Evolutionary conservation across 2,329 filamentous ascomycete species (phyloP), one percentile per base, ranked within the genome.

Genomic region (Neocucurbitaria cava): DNA sequence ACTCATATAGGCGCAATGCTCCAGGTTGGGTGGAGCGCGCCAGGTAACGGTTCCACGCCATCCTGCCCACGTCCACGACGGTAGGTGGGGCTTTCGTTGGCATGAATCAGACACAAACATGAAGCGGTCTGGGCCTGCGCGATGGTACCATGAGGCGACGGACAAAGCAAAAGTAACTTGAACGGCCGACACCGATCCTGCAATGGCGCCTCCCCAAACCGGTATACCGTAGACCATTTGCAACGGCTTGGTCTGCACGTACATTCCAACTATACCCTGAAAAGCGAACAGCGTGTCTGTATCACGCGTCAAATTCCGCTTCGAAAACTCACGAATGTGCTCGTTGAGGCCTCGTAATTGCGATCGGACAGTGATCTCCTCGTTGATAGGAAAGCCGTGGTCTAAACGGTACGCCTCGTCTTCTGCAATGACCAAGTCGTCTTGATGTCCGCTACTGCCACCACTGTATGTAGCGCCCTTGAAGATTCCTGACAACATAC

Each of bases 401-500:
- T 61, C 51, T 1, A 61, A 6, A 10, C 50, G 48, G 23, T 54
- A 50, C 9, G 17, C 15, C 18, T 60, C 47, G 30, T 60, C 57
- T 5, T 38, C 26, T 6, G 30, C 10, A 13, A 60, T 52, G 44
- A 56, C 21, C 11, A 46, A 33, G 18, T 54, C 30, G 20, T 57
- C 46, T 2, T 33, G 50, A 15, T 53, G 30, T 26, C 38, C 51
- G 11, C 6, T 33, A 23, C 44, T 46, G 7, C 52, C 51, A 20
- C 51, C 55, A 36, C 49, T 58, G 24, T 54, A 56, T 5, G 52
- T 33, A 17, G 24, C 46, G 7, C 30, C 33, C 40, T 58, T 58
- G 44, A 61, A 61, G 26, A 61, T 61, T 15, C 58, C 58, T 13
- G 45, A 28, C 13, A 53, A 40, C 55, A 59, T 52, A 35, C 56